Percentiles rank a stretch among this genome's conserved stretches.
Conservation (phyloP, 73 alveolate species). For the Paramecium pentaurelia region DNA sequence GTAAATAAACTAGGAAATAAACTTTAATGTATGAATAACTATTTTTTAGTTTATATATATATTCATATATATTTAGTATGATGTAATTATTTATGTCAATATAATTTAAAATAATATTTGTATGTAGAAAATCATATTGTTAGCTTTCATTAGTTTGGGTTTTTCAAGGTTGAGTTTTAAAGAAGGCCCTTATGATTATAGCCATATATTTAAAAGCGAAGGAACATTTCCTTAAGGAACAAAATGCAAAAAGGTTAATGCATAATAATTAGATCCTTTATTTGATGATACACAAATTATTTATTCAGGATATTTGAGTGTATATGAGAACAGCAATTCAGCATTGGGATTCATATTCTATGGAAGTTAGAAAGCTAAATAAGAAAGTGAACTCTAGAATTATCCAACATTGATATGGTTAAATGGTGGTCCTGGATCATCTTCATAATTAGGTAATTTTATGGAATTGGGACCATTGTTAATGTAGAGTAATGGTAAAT, state of each 20-base stretch:
- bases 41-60: neutral
- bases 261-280: neutral
- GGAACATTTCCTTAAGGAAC: neutral
- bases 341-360: constrained; percentile 48
- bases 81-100: neutral
- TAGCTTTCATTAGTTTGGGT: neutral
- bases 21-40: neutral
- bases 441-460: constrained; percentile 52
- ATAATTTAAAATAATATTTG: neutral
- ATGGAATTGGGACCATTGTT: constrained; percentile 50
- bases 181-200: neutral
- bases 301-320: constrained; percentile 8
- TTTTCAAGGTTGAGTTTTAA: neutral
- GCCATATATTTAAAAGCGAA: neutral
- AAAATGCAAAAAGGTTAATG: constrained; percentile 4
- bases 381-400: neutral
- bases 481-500: neutral
- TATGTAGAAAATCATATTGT: constrained; percentile 6
- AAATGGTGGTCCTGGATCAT: constrained; percentile 62
- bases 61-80: neutral
- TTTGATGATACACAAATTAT: neutral
- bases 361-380: constrained; percentile 39
- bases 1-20: no score
- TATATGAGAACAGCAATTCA: neutral
- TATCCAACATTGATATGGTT: constrained; percentile 50